These are phyloP conservation scores for Myochromella boudieri DNA, from an alignment of 768 basidiomycete species.

Conservation along the genomic window DNA sequence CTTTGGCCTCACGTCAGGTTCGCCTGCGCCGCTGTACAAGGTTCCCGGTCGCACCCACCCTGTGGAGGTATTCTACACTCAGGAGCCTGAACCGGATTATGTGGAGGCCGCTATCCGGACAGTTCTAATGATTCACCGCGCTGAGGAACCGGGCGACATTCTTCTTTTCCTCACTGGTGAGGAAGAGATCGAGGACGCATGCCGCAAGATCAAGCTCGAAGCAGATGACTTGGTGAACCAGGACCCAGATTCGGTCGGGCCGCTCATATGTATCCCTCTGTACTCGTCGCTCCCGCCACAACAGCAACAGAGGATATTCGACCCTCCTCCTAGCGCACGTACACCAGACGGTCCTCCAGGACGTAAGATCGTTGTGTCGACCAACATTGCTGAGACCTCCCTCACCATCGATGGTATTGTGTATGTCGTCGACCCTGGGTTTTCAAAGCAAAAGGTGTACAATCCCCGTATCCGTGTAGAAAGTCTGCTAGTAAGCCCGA, in stretches of 20 bases:
- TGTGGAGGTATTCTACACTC: constrained; percentile 93
- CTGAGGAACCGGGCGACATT: constrained; percentile 91
- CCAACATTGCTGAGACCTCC: constrained; percentile 97
- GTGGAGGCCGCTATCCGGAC: constrained; percentile 96
- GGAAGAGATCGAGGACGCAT: constrained; percentile 97
- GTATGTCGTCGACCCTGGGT: constrained; percentile 98
- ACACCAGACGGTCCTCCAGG: constrained; percentile 74
- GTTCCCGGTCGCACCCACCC: constrained; percentile 93
- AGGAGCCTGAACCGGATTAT: constrained; percentile 92
- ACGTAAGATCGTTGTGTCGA: constrained; percentile 92
- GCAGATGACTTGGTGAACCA: constrained; percentile 79
- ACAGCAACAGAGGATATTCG: constrained; percentile 97
- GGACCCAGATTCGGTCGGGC: constrained; percentile 77
- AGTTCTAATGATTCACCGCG: constrained; percentile 95
- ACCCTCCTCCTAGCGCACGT: constrained; percentile 71
- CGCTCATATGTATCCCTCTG: constrained; percentile 85
- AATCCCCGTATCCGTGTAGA: constrained; percentile 97
- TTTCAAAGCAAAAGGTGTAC: constrained; percentile 98
- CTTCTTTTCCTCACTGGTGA: constrained; percentile 96
- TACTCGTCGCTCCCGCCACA: constrained; percentile 94
- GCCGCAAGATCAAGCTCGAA: constrained; percentile 88
- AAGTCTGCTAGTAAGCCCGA: constrained; percentile 88
- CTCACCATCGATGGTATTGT: constrained; percentile 98
- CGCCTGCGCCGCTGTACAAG: constrained; percentile 77
- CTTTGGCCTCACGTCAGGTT: constrained; percentile 55